These are phyloP conservation scores for Podosphaera xanthii DNA, from an alignment of 2,329 filamentous ascomycete species.

Conservation along the genomic window DNA sequence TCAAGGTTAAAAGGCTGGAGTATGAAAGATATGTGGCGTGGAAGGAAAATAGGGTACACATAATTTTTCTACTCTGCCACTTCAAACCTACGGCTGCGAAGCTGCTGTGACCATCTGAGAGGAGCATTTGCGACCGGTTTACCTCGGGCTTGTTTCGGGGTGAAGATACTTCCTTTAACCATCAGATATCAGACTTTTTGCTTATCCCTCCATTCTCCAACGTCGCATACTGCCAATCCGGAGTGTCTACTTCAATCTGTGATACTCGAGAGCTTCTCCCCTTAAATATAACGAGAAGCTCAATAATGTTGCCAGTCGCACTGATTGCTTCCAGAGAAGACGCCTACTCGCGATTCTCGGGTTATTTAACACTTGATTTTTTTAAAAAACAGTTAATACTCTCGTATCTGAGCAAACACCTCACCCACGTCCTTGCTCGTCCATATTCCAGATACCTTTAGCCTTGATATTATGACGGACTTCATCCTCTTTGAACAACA, in stretches of 20 bases:
- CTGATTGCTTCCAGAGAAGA: conserved; percentile 12
- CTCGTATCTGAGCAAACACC: not conserved
- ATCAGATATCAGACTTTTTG: conserved; percentile 11
- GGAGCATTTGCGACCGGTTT: not conserved
- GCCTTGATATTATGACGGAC: not conserved
- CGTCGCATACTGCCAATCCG: conserved; percentile 9
- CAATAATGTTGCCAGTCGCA: conserved; percentile 8
- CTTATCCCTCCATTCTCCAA: conserved; percentile 15
- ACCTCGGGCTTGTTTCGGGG: conserved; percentile 7
- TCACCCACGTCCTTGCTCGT: not conserved
- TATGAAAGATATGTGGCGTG: conserved; percentile 15
- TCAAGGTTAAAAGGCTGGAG: conserved; percentile 18
- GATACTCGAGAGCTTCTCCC: conserved; percentile 3
- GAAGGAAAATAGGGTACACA: not conserved
- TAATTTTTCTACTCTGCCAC: not conserved
- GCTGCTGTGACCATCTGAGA: not conserved
- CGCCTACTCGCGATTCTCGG: conserved; percentile 10
- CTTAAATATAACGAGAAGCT: conserved; percentile 12
- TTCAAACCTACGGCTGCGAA: not conserved
- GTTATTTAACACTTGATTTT: not conserved
- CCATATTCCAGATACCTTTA: not conserved
- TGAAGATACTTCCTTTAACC: conserved; percentile 13
- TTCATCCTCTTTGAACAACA: not conserved
- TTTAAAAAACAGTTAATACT: not conserved
- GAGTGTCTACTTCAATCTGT: conserved; percentile 5